Evolutionary conservation across 2,329 filamentous ascomycete species (phyloP), one percentile per base, ranked within the genome.

Genomic region (Purpureocillium lavendulum): DNA sequence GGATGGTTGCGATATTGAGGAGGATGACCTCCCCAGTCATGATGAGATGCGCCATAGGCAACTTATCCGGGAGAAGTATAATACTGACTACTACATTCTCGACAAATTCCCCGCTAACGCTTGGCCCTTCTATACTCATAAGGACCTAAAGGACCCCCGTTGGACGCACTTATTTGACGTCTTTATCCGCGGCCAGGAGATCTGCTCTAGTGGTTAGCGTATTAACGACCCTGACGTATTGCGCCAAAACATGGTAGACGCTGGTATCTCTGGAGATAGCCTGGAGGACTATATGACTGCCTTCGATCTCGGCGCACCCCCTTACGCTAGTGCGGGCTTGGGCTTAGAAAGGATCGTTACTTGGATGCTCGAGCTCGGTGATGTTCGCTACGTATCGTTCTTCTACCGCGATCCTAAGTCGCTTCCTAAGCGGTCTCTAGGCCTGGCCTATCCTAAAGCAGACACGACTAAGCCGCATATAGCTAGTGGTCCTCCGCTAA

Each of bases 101-200:
- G 89, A 96, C 71, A 94, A 94, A 56, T 96, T 96, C 67, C 89
- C 89, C 1, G 69, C 77, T 16, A 82, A 79, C 7, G 89, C 86
- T 3, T 78, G 89, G 33, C 89, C 89, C 0, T 95, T 96, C 64
- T 95, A 96, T 56, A 87, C 89, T 1, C 89, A 94, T 75, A 82
- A 82, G 21, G 86, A 94, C 46, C 75, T 82, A 2, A 69, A 81
- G 13, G 77, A 94, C 53, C 68, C 76, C 11, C 70, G 74, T 26
- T 78, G 80, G 58, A 96, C 89, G 37, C 94, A 94, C 57, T 94
- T 88, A 0, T 96, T 95, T 52, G 89, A 96, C 58, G 94, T 96
- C 42, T 96, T 96, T 64, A 75, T 95, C 33, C 83, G 89, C 24
- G 89, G 89, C 1, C 89, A 96, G 55, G 89, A 96, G 59, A 92